These are phyloP conservation scores for Solanum aculeatissimum DNA, from an alignment of 305 asterid species.

Conservation along the genomic window DNA sequence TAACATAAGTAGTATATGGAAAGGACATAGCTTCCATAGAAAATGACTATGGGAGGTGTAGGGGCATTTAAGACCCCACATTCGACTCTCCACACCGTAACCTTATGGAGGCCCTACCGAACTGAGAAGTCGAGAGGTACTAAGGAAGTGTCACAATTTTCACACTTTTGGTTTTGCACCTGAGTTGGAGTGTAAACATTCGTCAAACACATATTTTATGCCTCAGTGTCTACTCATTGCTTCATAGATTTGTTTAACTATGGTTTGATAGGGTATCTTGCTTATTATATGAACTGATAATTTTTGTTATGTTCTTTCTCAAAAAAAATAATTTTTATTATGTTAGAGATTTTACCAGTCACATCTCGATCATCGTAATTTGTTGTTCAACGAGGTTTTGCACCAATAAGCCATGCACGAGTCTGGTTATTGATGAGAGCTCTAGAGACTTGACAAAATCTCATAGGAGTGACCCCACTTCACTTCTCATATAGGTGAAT, in stretches of 20 bases:
- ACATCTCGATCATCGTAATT: no score
- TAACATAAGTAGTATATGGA: not conserved
- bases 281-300: not conserved
- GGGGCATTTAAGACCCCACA: not conserved
- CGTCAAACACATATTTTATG: not conserved
- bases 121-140: not conserved
- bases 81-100: not conserved
- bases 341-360: no score
- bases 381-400: no score
- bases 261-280: not conserved
- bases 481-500: not conserved
- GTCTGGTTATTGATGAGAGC: no score
- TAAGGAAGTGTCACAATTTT: not conserved
- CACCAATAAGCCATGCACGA: no score
- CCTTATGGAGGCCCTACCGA: not conserved
- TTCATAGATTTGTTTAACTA: not conserved
- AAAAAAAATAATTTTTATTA: no score
- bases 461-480: not conserved
- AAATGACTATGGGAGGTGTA: not conserved
- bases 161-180: not conserved
- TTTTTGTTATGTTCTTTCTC: no score
- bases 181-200: not conserved
- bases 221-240: not conserved
- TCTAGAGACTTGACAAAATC: not conserved
- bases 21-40: not conserved